A percentile compares a stretch with the other conserved stretches of the same genome.
Conservation (phyloP, 2,329 filamentous ascomycete species). For the Botrytis galanthina region DNA sequence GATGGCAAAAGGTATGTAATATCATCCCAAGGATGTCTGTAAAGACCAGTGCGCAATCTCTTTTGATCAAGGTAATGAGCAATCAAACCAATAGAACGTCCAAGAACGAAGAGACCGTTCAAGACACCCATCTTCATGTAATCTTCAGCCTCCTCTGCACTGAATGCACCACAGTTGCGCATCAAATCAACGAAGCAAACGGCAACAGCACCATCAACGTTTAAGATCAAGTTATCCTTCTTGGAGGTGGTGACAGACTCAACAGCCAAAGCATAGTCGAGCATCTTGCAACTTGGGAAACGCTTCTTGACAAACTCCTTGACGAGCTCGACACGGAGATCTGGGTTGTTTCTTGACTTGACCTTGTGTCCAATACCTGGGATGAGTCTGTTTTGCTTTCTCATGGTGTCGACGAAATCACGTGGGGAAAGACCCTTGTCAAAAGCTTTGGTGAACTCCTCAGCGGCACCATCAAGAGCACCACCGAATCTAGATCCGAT, state of each 20-base stretch:
- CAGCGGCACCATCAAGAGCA: constrained; percentile 94
- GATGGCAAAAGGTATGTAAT: constrained; percentile 92
- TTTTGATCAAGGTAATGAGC: constrained; percentile 99
- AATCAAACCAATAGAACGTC: constrained; percentile 97
- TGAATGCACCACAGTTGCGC: constrained; percentile 97
- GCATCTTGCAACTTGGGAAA: constrained; percentile 96
- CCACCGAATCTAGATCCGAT: constrained; percentile 98
- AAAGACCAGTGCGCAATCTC: constrained; percentile 95
- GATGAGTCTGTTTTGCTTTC: constrained; percentile 99
- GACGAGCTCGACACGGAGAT: constrained; percentile 98
- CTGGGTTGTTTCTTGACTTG: constrained; percentile 99
- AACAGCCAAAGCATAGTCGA: constrained; percentile 97
- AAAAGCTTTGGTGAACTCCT: constrained; percentile 97
- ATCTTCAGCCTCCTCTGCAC: constrained; percentile 92
- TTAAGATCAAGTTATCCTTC: constrained; percentile 99
- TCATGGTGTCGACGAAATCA: constrained; percentile 98
- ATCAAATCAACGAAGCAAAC: constrained; percentile 98
- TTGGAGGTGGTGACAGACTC: constrained; percentile 98
- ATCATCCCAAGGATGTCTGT: constrained; percentile 99
- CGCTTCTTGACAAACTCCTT: constrained; percentile 98
- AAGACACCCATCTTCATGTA: constrained; percentile 99
- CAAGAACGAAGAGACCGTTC: constrained; percentile 98
- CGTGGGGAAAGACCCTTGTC: constrained; percentile 97
- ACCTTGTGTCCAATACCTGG: constrained; percentile 98
- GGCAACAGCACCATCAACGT: constrained; percentile 96